phyloP scores from a whole-genome alignment of 768 basidiomycete species.

The Boletus sensibilis region DNA sequence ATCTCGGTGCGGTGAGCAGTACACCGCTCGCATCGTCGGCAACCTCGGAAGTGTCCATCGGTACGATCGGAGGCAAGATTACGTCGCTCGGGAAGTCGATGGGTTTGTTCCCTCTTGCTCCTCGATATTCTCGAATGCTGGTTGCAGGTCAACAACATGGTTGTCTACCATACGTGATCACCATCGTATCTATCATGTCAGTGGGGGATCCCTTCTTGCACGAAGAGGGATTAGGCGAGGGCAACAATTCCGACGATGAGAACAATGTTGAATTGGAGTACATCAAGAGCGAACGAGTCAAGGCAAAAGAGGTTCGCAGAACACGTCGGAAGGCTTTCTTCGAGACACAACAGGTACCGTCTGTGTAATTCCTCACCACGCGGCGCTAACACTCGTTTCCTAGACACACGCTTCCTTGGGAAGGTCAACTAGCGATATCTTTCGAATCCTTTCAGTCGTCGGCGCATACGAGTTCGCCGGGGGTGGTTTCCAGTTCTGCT shows the following conservation, averaged over 20 bases:
- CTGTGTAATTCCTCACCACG: not conserved
- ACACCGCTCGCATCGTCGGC: constrained; percentile 23
- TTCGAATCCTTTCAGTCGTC: constrained; percentile 87
- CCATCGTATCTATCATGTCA: constrained; percentile 86
- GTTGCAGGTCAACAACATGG: constrained; percentile 84
- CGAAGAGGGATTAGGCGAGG: constrained; percentile 61
- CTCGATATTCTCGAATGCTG: constrained; percentile 94
- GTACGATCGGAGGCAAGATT: constrained; percentile 57
- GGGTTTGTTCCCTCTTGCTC: constrained; percentile 91
- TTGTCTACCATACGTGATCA: constrained; percentile 87
- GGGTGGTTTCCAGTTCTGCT: constrained; percentile 77
- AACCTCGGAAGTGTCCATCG: constrained; percentile 12
- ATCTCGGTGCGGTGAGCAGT: constrained; percentile 77
- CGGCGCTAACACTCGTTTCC: not conserved
- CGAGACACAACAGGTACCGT: constrained; percentile 69
- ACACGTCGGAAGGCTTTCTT: constrained; percentile 76
- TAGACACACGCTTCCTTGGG: constrained; percentile 83
- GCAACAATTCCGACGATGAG: constrained; percentile 42
- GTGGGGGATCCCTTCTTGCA: constrained; percentile 96
- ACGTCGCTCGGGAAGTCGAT: constrained; percentile 90
- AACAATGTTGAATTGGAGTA: constrained; percentile 40
- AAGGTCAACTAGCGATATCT: constrained; percentile 76
- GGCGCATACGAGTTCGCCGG: constrained; percentile 95
- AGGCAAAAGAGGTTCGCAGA: constrained; percentile 57
- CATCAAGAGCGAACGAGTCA: constrained; percentile 46